phyloP scores from a whole-genome alignment of 495 filamentous ascomycete genomes.

The Bombardia bombarda region DNA sequence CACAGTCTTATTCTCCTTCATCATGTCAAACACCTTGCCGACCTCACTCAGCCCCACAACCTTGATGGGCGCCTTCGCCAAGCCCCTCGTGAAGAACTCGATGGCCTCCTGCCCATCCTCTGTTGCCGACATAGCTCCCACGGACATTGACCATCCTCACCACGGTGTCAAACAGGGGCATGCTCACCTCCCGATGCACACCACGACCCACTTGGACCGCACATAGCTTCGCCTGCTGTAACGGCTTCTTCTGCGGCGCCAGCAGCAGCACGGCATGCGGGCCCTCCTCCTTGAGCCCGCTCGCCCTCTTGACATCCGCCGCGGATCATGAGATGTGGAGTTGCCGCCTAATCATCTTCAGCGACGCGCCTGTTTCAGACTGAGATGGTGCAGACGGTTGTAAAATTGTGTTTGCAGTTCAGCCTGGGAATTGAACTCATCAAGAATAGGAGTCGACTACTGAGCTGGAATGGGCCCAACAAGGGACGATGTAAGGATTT shows the following conservation, averaged over 20 bases:
- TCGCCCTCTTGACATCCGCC: constrained; percentile 68
- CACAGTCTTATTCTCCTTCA: constrained; percentile 67
- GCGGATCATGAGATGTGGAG: too few species aligned
- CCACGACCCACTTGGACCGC: constrained; percentile 81
- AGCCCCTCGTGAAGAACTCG: constrained; percentile 73
- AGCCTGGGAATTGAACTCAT: too few species aligned
- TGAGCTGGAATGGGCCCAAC: too few species aligned
- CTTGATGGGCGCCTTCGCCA: constrained; percentile 83
- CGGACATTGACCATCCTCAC: constrained; percentile 80
- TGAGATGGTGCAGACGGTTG: too few species aligned
- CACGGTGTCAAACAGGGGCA: constrained; percentile 77
- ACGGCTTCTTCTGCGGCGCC: constrained; percentile 78
- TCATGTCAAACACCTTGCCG: constrained; percentile 61
- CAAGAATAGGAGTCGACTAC: too few species aligned
- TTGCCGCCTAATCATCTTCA: too few species aligned
- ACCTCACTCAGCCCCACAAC: constrained; percentile 65
- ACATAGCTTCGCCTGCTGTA: constrained; percentile 78
- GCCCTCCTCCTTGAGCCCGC: constrained; percentile 64
- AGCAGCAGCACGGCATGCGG: constrained; percentile 81
- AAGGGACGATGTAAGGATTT: too few species aligned
- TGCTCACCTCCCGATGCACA: constrained; percentile 63
- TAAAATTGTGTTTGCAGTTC: too few species aligned
- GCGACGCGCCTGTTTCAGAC: too few species aligned
- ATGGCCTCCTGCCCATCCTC: constrained; percentile 77
- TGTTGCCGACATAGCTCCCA: constrained; percentile 84